Evolutionary conservation across 306 rosid genomes (phyloP).

Genomic region (Castanospermum australe): DNA sequence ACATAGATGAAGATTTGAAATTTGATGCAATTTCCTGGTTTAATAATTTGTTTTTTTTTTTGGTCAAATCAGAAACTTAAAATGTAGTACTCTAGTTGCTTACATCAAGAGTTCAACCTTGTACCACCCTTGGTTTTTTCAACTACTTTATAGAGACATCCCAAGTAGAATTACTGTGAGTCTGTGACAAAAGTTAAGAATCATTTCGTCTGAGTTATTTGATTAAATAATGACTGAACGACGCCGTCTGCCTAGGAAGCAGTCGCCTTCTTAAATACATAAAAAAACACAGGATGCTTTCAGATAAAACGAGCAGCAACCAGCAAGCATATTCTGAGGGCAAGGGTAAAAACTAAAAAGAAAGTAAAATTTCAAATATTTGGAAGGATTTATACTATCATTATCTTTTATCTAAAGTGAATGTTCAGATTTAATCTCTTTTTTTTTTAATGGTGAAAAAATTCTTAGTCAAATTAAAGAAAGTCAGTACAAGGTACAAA

Average conservation of each 20-base stretch:
- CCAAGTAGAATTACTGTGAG: constrained; percentile 14
- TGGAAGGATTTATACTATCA: neutral
- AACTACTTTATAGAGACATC: neutral
- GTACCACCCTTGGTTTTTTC: neutral
- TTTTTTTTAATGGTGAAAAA: neutral
- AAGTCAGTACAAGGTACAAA: neutral
- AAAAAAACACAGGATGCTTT: constrained; percentile 21
- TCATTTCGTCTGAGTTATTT: neutral
- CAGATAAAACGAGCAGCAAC: constrained; percentile 5
- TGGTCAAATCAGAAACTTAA: constrained; percentile 10
- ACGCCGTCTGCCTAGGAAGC: constrained; percentile 15
- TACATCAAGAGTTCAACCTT: neutral
- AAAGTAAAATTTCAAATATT: neutral
- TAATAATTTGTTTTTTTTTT: neutral
- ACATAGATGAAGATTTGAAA: neutral
- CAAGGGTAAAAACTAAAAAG: neutral
- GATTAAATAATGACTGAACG: constrained; percentile 15
- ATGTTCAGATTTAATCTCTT: neutral
- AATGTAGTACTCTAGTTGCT: neutral
- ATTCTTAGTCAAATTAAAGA: neutral
- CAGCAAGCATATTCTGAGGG: neutral
- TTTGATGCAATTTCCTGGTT: neutral
- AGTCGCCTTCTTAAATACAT: neutral
- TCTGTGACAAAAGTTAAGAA: constrained; percentile 10
- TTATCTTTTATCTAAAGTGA: neutral